Percentiles rank a stretch among this genome's conserved stretches.
phyloP scores from a whole-genome alignment of 768 basidiomycete species.

The Xanthoconium purpureum region DNA sequence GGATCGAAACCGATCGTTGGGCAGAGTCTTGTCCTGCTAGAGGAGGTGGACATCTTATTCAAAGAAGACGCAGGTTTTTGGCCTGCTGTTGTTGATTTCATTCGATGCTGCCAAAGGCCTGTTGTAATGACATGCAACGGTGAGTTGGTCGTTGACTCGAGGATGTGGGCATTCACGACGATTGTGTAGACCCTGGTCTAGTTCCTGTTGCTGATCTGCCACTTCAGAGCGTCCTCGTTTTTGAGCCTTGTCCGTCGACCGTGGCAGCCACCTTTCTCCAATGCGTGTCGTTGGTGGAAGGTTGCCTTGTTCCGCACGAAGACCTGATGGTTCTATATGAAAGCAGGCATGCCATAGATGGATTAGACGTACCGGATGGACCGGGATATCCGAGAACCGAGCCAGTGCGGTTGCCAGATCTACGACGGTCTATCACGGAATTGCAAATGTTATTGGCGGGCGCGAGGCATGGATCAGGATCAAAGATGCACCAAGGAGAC shows the following conservation, averaged over 20 bases:
- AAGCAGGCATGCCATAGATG: conserved; percentile 25
- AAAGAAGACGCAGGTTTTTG: conserved; percentile 85
- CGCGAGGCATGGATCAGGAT: conserved; percentile 31
- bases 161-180: conserved; percentile 10
- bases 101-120: conserved; percentile 80
- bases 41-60: conserved; percentile 94
- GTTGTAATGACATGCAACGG: conserved; percentile 96
- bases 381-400: conserved; percentile 34
- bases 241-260: conserved; percentile 53
- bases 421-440: conserved; percentile 60
- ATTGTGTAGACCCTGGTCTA: conserved; percentile 57
- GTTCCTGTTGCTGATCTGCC: conserved; percentile 76
- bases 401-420: conserved; percentile 44
- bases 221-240: conserved; percentile 66
- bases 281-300: conserved; percentile 56
- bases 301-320: conserved; percentile 43
- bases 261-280: conserved; percentile 69
- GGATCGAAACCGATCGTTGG: conserved; percentile 39
- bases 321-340: conserved; percentile 47
- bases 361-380: conserved; percentile 33
- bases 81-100: conserved; percentile 76
- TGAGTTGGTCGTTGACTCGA: conserved; percentile 32
- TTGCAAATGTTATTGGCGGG: conserved; percentile 54
- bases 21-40: conserved; percentile 88
- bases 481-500: conserved; percentile 26